Percentiles rank a stretch among this genome's conserved stretches.
Evolutionary conservation across 352 stramenopile genomes (phyloP).

Genomic region (Saprolegnia parasitica): DNA sequence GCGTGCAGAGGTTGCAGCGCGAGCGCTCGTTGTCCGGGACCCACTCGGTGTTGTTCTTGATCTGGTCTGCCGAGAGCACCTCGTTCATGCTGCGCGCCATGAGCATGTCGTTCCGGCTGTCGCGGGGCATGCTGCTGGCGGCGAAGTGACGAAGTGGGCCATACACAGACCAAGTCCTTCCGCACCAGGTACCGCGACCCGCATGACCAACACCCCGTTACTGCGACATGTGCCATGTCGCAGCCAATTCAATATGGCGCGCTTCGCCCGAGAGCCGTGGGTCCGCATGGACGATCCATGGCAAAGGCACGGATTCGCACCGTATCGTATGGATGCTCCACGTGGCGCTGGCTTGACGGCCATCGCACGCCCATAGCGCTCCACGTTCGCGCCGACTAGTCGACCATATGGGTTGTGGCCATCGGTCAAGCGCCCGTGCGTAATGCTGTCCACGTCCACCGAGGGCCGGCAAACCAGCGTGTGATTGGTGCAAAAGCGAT

Average conservation of each 20-base stretch:
- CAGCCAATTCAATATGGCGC: too few species aligned
- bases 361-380: too few species aligned
- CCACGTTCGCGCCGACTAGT: background rate
- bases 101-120: constrained; percentile 13
- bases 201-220: background rate
- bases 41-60: constrained; percentile 28
- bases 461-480: background rate
- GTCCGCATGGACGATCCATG: too few species aligned
- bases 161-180: background rate
- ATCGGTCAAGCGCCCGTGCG: background rate
- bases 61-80: constrained; percentile 23
- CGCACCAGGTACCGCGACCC: too few species aligned
- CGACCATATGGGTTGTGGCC: background rate
- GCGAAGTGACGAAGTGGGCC: background rate
- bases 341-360: too few species aligned
- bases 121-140: constrained; percentile 3
- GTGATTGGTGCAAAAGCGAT: background rate
- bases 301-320: too few species aligned
- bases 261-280: too few species aligned
- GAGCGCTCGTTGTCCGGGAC: constrained; percentile 59
- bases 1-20: constrained; percentile 83
- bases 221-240: background rate
- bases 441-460: background rate
- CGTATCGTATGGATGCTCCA: too few species aligned
- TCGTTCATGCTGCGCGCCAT: constrained; percentile 17